Conservation (phyloP, 108 stramenopile species). For the Nannochloropsis gaditana region DNA sequence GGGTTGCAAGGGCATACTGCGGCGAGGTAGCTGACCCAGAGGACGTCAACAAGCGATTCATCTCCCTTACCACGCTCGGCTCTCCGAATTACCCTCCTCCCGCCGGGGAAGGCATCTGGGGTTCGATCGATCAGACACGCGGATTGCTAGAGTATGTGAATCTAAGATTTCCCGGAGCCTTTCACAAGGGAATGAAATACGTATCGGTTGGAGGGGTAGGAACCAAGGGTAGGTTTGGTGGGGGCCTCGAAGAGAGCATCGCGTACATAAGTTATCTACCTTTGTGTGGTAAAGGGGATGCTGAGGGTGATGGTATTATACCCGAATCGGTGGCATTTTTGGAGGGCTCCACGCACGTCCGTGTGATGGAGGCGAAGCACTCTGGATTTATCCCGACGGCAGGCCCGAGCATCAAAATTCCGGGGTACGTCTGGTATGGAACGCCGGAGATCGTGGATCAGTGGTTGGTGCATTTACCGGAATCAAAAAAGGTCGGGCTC, state of each 20-base stretch:
- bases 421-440: not conserved
- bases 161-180: not conserved
- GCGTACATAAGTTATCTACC: conserved; percentile 7
- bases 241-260: conserved; percentile 3
- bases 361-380: not conserved
- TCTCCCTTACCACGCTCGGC: not conserved
- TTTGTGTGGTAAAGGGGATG: not conserved
- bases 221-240: not conserved
- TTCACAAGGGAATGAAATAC: conserved; percentile 18
- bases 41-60: not conserved
- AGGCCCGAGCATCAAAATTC: not conserved
- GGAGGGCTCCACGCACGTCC: not conserved
- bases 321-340: not conserved
- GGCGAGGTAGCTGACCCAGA: not conserved
- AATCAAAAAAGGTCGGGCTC: not conserved
- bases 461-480: not conserved
- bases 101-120: not conserved
- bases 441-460: not conserved
- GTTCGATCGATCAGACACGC: not conserved
- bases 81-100: not conserved
- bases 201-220: not conserved
- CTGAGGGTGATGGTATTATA: not conserved
- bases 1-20: not conserved
- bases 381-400: not conserved
- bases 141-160: conserved; percentile 8